These are phyloP conservation scores for Quercus suber DNA, from an alignment of 306 rosid genomes.

Conservation along the genomic window DNA sequence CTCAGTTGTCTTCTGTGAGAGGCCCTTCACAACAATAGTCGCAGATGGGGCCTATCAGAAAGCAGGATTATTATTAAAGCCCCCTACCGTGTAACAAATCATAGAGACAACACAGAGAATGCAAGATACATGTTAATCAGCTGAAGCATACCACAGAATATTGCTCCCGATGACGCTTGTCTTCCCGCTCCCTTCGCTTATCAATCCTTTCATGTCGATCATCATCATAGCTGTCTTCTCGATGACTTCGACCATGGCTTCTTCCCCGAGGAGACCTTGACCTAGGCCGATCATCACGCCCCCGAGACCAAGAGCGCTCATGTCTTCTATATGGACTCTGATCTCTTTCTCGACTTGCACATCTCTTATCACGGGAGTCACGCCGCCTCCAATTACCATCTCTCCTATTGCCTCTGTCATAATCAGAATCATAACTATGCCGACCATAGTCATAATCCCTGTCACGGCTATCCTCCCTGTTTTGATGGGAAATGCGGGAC, in stretches of 20 bases:
- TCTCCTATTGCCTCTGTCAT: conserved; percentile 73
- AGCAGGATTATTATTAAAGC: conserved; percentile 25
- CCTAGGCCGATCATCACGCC: conserved; percentile 68
- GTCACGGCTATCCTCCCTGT: conserved; percentile 81
- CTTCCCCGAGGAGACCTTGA: conserved; percentile 92
- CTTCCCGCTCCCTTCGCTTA: conserved; percentile 79
- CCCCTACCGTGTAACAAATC: neutral
- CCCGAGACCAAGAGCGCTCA: conserved; percentile 70
- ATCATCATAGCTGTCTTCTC: conserved; percentile 77
- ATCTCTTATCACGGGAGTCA: conserved; percentile 70
- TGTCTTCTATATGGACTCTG: conserved; percentile 66
- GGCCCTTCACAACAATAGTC: conserved; percentile 96
- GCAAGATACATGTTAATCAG: neutral
- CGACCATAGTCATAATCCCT: conserved; percentile 71
- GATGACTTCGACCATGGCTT: conserved; percentile 76
- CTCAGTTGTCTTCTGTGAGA: conserved; percentile 88
- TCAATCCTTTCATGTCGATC: conserved; percentile 70
- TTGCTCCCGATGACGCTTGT: conserved; percentile 67
- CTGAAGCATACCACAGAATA: conserved; percentile 65
- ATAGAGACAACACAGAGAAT: conserved; percentile 13
- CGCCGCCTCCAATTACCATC: conserved; percentile 77
- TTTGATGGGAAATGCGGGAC: conserved; percentile 60
- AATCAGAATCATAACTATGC: conserved; percentile 90
- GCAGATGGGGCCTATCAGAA: conserved; percentile 88
- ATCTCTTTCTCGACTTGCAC: conserved; percentile 70